Evolutionary conservation across 306 rosid genomes (phyloP).

Genomic region (Oxytropis ochrocephala): DNA sequence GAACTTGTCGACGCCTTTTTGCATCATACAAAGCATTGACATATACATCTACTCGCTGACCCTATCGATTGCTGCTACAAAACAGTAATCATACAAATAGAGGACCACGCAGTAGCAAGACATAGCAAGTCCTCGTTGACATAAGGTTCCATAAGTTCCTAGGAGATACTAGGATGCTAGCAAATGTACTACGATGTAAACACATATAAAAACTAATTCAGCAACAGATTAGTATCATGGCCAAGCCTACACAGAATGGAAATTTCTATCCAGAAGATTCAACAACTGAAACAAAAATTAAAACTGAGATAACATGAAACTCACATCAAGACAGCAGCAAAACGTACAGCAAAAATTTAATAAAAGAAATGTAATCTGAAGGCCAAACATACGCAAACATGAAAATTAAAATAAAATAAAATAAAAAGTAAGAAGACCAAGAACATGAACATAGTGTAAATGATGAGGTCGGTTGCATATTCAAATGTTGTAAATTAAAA

Average conservation of each 20-base stretch:
- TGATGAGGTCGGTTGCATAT: not conserved
- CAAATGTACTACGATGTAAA: not conserved
- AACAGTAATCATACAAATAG: not conserved
- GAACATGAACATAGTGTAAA: not conserved
- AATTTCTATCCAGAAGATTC: not conserved
- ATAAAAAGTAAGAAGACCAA: not conserved
- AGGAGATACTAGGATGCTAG: not conserved
- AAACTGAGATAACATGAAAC: not conserved
- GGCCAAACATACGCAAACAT: not conserved
- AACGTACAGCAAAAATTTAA: not conserved
- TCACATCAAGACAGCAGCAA: not conserved
- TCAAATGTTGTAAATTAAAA: not conserved
- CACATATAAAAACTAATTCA: not conserved
- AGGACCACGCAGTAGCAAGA: not conserved
- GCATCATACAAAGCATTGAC: no score
- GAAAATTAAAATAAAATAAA: not conserved
- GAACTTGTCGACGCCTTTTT: no score
- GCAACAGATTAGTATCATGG: not conserved
- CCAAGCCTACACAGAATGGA: not conserved
- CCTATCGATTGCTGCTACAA: not conserved
- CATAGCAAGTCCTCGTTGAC: not conserved
- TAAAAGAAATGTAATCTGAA: not conserved
- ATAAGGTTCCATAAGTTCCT: not conserved
- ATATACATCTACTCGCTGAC: no score
- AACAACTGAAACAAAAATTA: not conserved